phyloP scores from a whole-genome alignment of 768 basidiomycete genomes.

The Boletus rubroflammeus region DNA sequence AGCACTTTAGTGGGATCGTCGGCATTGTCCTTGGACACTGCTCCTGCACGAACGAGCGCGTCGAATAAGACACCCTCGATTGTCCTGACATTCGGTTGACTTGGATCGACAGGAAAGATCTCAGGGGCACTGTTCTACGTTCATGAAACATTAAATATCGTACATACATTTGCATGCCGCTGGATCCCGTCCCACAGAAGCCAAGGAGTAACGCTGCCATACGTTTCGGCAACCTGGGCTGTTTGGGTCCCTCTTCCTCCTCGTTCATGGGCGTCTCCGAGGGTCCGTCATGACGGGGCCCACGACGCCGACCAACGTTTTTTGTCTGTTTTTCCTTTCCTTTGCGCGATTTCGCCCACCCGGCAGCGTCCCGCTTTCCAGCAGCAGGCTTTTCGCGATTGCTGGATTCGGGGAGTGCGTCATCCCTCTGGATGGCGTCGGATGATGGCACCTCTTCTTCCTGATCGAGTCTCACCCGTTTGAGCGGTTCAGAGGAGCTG shows the following conservation, averaged over 20 bases:
- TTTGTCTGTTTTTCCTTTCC: constrained; percentile 37
- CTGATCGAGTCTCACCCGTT: constrained; percentile 13
- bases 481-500: constrained; percentile 1
- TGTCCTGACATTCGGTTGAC: constrained; percentile 69
- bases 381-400: not conserved
- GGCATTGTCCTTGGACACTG: constrained; percentile 92
- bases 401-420: not conserved
- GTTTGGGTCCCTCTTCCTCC: constrained; percentile 33
- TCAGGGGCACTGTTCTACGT: not conserved
- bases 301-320: constrained; percentile 39
- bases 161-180: constrained; percentile 95
- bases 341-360: constrained; percentile 33
- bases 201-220: constrained; percentile 83
- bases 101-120: constrained; percentile 21
- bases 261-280: constrained; percentile 22
- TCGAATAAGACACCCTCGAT: constrained; percentile 90
- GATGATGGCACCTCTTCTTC: not conserved
- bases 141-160: not conserved
- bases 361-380: constrained; percentile 26
- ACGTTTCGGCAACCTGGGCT: constrained; percentile 71
- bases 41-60: constrained; percentile 84
- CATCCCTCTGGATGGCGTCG: not conserved
- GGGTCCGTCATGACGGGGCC: constrained; percentile 38
- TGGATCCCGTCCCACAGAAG: constrained; percentile 89
- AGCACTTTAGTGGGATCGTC: constrained; percentile 82